Conservation (phyloP, 75 land plant species). For the Cupressus sempervirens region DNA sequence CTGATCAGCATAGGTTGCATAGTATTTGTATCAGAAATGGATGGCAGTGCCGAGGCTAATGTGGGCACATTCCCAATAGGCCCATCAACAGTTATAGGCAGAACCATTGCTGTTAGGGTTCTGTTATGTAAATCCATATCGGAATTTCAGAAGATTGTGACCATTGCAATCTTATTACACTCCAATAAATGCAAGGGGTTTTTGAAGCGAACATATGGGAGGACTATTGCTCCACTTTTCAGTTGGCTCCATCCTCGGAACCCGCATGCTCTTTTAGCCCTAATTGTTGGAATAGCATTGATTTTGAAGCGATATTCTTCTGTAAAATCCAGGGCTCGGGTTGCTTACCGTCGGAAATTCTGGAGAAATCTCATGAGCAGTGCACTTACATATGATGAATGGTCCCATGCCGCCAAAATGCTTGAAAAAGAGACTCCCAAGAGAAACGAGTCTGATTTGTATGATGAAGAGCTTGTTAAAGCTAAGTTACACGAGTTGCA, state of each 20-base stretch:
- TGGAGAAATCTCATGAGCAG: constrained; percentile 87
- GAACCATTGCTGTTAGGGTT: constrained; percentile 77
- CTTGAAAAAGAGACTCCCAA: constrained; percentile 62
- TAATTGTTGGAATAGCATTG: constrained; percentile 58
- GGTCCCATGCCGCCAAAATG: constrained; percentile 96
- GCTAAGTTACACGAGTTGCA: constrained; percentile 83
- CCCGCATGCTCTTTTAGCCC: constrained; percentile 64
- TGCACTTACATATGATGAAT: constrained; percentile 94
- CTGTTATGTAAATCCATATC: constrained; percentile 63
- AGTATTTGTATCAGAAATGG: constrained; percentile 37
- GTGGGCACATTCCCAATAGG: constrained; percentile 76
- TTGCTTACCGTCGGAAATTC: constrained; percentile 80
- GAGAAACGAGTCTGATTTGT: constrained; percentile 73
- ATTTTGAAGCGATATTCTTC: constrained; percentile 56
- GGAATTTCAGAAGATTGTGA: constrained; percentile 14
- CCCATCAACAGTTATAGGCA: constrained; percentile 66
- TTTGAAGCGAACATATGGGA: not conserved
- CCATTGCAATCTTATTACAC: not conserved
- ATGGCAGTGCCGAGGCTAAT: constrained; percentile 67
- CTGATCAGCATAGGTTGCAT: not conserved
- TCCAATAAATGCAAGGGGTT: constrained; percentile 7
- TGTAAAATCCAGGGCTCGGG: constrained; percentile 61
- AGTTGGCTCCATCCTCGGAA: constrained; percentile 77
- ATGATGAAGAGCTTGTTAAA: constrained; percentile 89
- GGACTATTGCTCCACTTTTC: constrained; percentile 24